Base-by-base conservation (phyloP, 1,139 yeast genomes). In the Protomyces inouyei region DNA sequence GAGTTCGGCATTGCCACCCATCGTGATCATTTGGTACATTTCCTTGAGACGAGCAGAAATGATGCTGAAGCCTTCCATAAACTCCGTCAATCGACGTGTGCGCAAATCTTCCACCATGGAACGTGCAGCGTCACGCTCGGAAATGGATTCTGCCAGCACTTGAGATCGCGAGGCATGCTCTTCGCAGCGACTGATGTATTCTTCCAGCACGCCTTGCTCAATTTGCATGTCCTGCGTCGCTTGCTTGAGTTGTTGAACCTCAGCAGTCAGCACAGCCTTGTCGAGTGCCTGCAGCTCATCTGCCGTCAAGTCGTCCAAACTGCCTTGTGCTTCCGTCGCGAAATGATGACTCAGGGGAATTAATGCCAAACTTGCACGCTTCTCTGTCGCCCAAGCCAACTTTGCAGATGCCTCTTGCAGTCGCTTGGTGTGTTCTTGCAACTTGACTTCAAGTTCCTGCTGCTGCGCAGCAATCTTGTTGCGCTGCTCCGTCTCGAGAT, bases 1-100 rank as follows among this genome's bases (percentile, higher is more conserved):
- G 54, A 95, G 80, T 74, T 95, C 98, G 0, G 99, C 99, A 78
- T 92, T 95, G 51, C 99, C 99, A 16, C 98, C 98, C 95, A 93
- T 91, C 0, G 98, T 95, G 67, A 95, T 93, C 95, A 93, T 89
- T 72, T 92, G 96, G 73, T 95, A 95, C 98, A 95, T 92, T 72
- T 90, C 97, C 74, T 93, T 93, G 68, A 95, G 81, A 6, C 96
- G 88, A 75, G 86, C 80, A 0, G 98, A 91, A 45, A 95, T 95
- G 37, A 85, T 80, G 70, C 86, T 84, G 77, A 95, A 93, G 0
- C 99, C 98, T 68, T 83, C 85, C 96, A 91, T 90, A 72, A 95
- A 95, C 74, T 95, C 97, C 68, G 86, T 91, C 64, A 88, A 79
- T 64, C 98, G 81, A 68, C 82, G 84, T 64, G 86, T 82, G 72